Percentiles rank a stretch among this genome's conserved stretches.
Conservation (phyloP, 106 monocot species). For the Allium fistulosum region DNA sequence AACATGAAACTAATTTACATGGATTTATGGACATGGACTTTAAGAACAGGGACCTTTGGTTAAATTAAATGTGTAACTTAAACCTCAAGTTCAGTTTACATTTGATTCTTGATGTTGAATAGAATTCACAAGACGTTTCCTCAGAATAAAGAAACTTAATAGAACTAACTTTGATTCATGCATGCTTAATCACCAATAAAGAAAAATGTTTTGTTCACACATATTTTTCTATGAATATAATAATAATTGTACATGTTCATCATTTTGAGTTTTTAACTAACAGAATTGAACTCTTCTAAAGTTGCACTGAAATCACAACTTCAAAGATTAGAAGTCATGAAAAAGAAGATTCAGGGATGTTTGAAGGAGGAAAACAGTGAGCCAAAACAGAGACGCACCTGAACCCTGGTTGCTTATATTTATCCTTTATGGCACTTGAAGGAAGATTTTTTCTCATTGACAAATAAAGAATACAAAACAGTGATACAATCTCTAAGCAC, state of each 20-base stretch:
- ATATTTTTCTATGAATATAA: not conserved
- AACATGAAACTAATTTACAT: no score
- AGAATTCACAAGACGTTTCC: no score
- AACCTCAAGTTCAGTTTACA: no score
- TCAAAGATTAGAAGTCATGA: constrained; percentile 3
- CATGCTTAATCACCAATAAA: not conserved
- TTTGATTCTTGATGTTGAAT: no score
- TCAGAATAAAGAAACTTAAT: no score
- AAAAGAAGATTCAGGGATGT: constrained; percentile 26
- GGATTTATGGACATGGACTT: no score
- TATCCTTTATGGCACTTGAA: constrained; percentile 33
- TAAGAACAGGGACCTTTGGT: no score
- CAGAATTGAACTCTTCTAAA: not conserved
- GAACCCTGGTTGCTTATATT: constrained; percentile 55
- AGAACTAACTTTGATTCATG: not conserved
- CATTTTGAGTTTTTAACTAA: not conserved
- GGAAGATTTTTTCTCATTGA: constrained; percentile 20
- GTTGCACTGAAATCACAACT: not conserved
- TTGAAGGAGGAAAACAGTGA: not conserved
- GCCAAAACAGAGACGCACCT: constrained; percentile 25
- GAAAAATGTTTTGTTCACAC: not conserved
- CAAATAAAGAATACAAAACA: constrained; percentile 42
- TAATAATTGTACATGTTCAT: not conserved
- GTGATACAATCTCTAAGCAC: constrained; percentile 46
- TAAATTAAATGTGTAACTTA: no score